These are phyloP conservation scores for Pleurotus pulmonarius DNA, from an alignment of 768 basidiomycete genomes.

Conservation along the genomic window DNA sequence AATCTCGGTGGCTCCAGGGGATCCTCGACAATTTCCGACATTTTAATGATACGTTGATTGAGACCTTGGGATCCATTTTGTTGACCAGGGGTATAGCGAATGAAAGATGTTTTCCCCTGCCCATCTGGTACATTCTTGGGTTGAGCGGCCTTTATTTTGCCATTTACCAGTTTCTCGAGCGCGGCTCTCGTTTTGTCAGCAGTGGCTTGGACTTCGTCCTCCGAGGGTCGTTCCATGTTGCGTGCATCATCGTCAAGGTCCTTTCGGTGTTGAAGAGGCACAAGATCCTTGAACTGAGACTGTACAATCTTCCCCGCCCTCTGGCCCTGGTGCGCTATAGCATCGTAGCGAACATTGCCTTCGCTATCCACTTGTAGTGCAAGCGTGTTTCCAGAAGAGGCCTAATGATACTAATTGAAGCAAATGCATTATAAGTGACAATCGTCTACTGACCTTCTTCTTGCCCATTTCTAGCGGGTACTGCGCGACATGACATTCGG, in stretches of 20 bases:
- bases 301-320: slow-evolving; percentile 83
- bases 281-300: slow-evolving; percentile 96
- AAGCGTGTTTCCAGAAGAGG: slow-evolving; percentile 89
- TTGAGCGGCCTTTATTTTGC: slow-evolving; percentile 98
- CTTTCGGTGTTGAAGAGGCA: slow-evolving; percentile 85
- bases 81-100: slow-evolving; percentile 95
- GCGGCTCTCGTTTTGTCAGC: slow-evolving; percentile 89
- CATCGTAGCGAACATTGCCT: slow-evolving; percentile 96
- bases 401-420: slow-evolving; percentile 37
- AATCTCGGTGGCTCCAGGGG: slow-evolving; percentile 95
- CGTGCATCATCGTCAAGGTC: slow-evolving; percentile 76
- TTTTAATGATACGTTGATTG: slow-evolving; percentile 97
- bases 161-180: slow-evolving; percentile 88
- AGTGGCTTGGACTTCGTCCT: slow-evolving; percentile 88
- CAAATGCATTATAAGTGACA: neutral
- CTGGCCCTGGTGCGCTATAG: slow-evolving; percentile 94
- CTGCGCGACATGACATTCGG: slow-evolving; percentile 96
- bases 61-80: slow-evolving; percentile 65
- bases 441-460: slow-evolving; percentile 69
- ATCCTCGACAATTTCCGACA: slow-evolving; percentile 97
- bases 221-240: slow-evolving; percentile 87
- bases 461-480: slow-evolving; percentile 94
- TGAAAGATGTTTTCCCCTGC: slow-evolving; percentile 82
- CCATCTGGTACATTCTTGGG: slow-evolving; percentile 90
- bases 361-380: slow-evolving; percentile 96